These are phyloP conservation scores for Pythium vanterpoolii DNA, from an alignment of 352 stramenopile genomes.

Conservation along the genomic window DNA sequence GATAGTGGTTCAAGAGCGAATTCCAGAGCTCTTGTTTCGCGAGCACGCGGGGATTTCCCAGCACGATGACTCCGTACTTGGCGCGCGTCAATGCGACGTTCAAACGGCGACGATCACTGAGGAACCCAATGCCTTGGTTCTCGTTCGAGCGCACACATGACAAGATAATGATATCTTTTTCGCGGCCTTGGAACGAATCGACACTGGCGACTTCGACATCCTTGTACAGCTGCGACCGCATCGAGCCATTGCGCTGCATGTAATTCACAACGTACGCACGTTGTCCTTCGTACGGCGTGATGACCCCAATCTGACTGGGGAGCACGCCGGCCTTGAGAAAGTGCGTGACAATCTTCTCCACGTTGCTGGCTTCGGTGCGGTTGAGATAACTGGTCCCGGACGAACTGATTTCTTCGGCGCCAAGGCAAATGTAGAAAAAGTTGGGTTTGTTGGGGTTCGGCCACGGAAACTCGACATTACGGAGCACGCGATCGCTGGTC, in stretches of 20 bases:
- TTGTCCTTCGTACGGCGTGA: constrained; percentile 98
- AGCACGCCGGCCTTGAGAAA: constrained; percentile 93
- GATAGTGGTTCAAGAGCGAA: constrained; percentile 96
- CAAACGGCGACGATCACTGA: constrained; percentile 96
- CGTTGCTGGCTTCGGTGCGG: constrained; percentile 96
- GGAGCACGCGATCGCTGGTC: constrained; percentile 89
- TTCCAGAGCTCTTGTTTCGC: constrained; percentile 98
- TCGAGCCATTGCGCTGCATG: constrained; percentile 94
- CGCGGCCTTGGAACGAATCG: constrained; percentile 98
- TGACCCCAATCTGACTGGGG: constrained; percentile 93
- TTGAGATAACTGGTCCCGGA: constrained; percentile 99
- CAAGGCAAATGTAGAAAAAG: constrained; percentile 96
- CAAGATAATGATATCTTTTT: constrained; percentile 99
- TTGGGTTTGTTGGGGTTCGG: constrained; percentile 96
- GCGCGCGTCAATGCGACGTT: constrained; percentile 99
- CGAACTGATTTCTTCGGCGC: constrained; percentile 97
- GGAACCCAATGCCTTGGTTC: constrained; percentile 98
- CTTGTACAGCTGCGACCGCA: constrained; percentile 95
- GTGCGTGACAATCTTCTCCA: constrained; percentile 98
- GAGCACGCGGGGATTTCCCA: constrained; percentile 97
- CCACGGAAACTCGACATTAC: constrained; percentile 95
- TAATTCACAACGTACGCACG: constrained; percentile 98
- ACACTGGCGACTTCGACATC: constrained; percentile 99
- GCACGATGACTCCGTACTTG: constrained; percentile 97
- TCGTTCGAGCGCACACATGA: constrained; percentile 99